Conservation (phyloP, 1,284 basidiomycete genomes). For the Malassezia dermatis region DNA sequence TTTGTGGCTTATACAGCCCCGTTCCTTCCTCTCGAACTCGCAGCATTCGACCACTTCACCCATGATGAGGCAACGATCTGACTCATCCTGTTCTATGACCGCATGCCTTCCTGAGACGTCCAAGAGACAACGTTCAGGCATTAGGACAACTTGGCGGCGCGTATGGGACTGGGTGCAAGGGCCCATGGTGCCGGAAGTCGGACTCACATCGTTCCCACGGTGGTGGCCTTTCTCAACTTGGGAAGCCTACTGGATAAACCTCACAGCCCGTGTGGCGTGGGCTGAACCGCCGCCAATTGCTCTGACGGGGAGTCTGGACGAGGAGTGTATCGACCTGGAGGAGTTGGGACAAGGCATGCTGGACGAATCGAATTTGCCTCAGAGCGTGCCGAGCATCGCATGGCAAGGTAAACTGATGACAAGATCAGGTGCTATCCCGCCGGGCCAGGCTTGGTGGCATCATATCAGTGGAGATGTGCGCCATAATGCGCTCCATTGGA, state of each 20-base stretch:
- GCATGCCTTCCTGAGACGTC: neutral
- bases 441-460: constrained; percentile 8
- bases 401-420: neutral
- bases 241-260: constrained; percentile 23
- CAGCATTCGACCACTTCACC: neutral
- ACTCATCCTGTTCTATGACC: neutral
- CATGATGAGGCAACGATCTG: constrained; percentile 10
- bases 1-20: constrained; percentile 11
- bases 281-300: neutral
- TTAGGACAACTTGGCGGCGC: neutral
- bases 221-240: constrained; percentile 39
- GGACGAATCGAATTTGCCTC: neutral
- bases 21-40: constrained; percentile 6
- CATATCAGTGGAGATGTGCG: constrained; percentile 18
- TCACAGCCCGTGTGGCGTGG: constrained; percentile 5
- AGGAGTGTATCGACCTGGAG: neutral
- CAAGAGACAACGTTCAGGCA: neutral
- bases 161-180: neutral
- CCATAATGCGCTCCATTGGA: constrained; percentile 33
- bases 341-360: neutral
- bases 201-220: neutral
- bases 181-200: neutral
- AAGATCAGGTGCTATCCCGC: too few relatives aligned
- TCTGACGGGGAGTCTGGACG: neutral
- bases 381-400: neutral